Base-by-base conservation (phyloP, 192 early-diverging fungal species). In the Coemansia sp. region DNA sequence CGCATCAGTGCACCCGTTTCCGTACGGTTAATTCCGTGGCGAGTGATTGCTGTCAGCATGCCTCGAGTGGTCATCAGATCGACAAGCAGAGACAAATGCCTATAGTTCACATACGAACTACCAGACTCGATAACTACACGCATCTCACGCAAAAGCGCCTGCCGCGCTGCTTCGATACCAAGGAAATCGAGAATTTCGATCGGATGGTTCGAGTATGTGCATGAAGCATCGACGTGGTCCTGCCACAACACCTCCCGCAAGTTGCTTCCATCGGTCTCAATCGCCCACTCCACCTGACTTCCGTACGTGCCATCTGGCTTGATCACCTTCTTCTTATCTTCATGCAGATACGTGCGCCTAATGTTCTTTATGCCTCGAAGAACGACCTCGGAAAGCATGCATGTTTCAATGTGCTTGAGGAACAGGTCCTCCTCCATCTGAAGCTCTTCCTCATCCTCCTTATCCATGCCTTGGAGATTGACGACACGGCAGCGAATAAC, bases 41-140 rank as follows among this genome's bases (percentile, higher is more conserved):
- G 91, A 3, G 95, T 95, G 70, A 99, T 99, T 26, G 97, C 93
- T 87, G 96, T 98, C 67, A 99, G 73, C 51, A 87, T 82, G 52
- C 97, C 97, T 26, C 91, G 87, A 34, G 93, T 88, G 8, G 94
- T 96, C 97, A 99, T 99, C 33, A 94, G 90, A 80, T 99, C 97
- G 51, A 92, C 91, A 59, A 99, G 88, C 73, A 98, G 81, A 25
- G 95, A 89, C 82, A 99, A 79, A 67, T 99, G 97, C 53, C 97
- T 89, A 79, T 98, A 97, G 84, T 99, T 99, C 65, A 99, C 95
- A 86, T 97, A 98, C 37, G 93, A 95, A 72, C 94, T 93, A 59
- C 94, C 94, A 64, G 91, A 92, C 85, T 97, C 90, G 68, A 99
- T 95, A 60, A 99, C 95, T 59, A 86, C 86, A 45, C 95, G 91